Conservation (phyloP, 768 basidiomycete genomes). For the Pleurotus ostreatus region DNA sequence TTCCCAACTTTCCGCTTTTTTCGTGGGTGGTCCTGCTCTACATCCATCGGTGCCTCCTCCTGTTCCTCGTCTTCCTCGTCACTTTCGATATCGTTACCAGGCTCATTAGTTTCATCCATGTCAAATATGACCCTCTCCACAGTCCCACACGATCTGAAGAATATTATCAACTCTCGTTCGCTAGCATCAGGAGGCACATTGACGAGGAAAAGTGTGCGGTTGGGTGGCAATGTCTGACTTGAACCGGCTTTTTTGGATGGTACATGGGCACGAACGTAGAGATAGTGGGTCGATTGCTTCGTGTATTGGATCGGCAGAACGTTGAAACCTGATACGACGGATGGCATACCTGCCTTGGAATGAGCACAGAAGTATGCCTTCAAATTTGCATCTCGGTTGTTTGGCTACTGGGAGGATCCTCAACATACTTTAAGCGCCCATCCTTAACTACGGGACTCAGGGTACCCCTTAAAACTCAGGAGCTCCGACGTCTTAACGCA, state of each 20-base stretch:
- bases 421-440: no score
- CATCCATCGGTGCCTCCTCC: slow-evolving; percentile 25
- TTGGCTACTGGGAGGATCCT: no score
- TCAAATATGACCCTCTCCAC: slow-evolving; percentile 75
- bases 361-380: no score
- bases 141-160: slow-evolving; percentile 78
- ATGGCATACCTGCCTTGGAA: not conserved
- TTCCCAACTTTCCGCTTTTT: slow-evolving; percentile 39
- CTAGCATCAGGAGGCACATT: slow-evolving; percentile 89
- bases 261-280: slow-evolving; percentile 74
- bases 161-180: slow-evolving; percentile 66
- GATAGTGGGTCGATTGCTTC: slow-evolving; percentile 51
- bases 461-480: no score
- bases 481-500: no score
- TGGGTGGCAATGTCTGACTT: slow-evolving; percentile 38
- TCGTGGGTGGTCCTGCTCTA: slow-evolving; percentile 28
- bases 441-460: no score
- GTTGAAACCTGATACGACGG: slow-evolving; percentile 37
- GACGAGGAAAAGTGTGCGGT: slow-evolving; percentile 81
- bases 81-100: slow-evolving; percentile 14
- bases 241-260: slow-evolving; percentile 37
- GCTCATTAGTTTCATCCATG: slow-evolving; percentile 29
- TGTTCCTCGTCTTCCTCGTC: slow-evolving; percentile 33
- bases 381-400: no score
- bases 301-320: slow-evolving; percentile 42